These are phyloP conservation scores for Coffea canephora DNA, from an alignment of 257 asterid species.

Conservation along the genomic window DNA sequence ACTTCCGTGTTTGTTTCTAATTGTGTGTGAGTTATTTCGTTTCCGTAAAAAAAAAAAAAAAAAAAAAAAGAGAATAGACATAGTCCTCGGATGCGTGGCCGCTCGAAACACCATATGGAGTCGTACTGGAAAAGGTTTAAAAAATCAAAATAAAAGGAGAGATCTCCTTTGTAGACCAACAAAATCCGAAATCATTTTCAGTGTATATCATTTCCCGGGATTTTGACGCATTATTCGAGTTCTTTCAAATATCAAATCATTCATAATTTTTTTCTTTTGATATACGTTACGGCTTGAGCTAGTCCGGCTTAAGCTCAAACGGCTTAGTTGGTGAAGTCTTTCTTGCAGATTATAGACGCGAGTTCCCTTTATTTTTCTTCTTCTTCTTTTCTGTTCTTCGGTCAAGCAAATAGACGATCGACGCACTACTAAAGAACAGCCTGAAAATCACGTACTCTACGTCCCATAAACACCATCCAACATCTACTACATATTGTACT, in stretches of 20 bases:
- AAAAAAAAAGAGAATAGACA: too few species aligned
- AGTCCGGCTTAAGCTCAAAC: background rate
- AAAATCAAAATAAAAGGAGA: too few species aligned
- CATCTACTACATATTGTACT: background rate
- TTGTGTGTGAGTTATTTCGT: too few species aligned
- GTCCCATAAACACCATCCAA: background rate
- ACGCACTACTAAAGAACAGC: background rate
- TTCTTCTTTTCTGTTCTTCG: too few species aligned
- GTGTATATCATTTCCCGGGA: background rate
- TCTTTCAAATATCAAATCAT: too few species aligned
- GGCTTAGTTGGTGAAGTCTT: background rate
- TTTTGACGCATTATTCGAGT: background rate
- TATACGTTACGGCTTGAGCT: background rate
- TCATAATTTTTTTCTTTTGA: background rate
- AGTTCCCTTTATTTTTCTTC: too few species aligned
- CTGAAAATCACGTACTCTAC: background rate
- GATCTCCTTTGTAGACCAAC: too few species aligned
- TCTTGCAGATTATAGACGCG: background rate
- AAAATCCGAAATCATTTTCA: background rate
- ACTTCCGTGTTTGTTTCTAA: too few species aligned
- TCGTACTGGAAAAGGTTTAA: too few species aligned
- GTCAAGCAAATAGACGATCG: background rate
- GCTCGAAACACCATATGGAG: too few species aligned
- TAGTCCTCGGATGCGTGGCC: too few species aligned
- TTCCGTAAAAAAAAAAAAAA: too few species aligned